Evolutionary conservation across 495 filamentous ascomycete genomes (phyloP), one percentile per base, ranked within the genome.

Genomic region (Pseudotulostoma volvatum): DNA sequence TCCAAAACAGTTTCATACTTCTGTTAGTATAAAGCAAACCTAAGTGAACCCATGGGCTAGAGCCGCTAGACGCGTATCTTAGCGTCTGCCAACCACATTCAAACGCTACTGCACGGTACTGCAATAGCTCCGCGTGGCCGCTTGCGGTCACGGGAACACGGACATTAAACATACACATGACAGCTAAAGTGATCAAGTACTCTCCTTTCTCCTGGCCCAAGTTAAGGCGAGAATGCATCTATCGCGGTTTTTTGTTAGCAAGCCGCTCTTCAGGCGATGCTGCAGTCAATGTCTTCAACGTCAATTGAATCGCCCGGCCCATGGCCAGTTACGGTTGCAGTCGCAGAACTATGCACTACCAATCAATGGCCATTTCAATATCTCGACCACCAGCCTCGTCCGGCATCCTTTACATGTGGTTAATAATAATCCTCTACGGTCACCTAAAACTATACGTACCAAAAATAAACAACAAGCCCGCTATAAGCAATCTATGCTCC

Each of bases 211-310:
- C n/a, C n/a, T n/a, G n/a, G n/a, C n/a, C n/a, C n/a, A n/a, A n/a
- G n/a, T n/a, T n/a, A n/a, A 28, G 23, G 11, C 23, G 23, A 28
- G 11, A 28, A 28, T 5, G 23, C 5, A 28, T 28, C 5, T 28
- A 11, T 28, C 23, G 5, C 5, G 5, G 11, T 5, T 11, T 28
- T 28, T 28, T 28, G 5, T 5, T 11, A 28, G 23, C 23, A 28
- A 11, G 11, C 11, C 23, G 5, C 5, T 11, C 23, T 5, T 11
- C 23, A 5, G 23, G 23, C 23, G 23, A 52, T 83, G 77, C 38
- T 60, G 53, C 52, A 38, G 39, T 4, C 57, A 60, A 42, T 51
- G 53, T 36, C 39, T 64, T 33, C 42, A 46, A 25, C 52, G 51
- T 18, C 51, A 53, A 38, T 44, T 44, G 32, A 37, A 53, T 30